Percentiles rank a stretch among this genome's conserved stretches.
phyloP scores from a whole-genome alignment of 192 early-diverging fungal genomes.

The Rhizophagus prolifer region DNA sequence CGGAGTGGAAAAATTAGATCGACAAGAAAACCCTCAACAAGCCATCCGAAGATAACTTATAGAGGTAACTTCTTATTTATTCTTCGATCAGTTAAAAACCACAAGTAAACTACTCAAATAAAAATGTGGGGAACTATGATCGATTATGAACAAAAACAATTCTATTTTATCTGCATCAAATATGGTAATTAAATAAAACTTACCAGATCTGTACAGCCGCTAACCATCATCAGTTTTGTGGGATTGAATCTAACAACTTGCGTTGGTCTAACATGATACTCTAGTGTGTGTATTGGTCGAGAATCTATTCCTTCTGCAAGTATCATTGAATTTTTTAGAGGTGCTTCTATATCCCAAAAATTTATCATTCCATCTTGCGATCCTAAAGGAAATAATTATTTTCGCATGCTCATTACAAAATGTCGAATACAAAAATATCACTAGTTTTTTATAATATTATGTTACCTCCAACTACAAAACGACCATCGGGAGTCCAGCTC shows the following conservation, averaged over 20 bases:
- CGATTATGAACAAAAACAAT: neutral
- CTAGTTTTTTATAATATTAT: neutral
- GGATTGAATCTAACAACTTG: conserved; percentile 73
- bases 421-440: neutral
- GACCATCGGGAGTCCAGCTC: conserved; percentile 70
- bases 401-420: no score
- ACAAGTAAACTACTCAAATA: neutral
- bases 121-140: neutral
- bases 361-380: conserved; percentile 64
- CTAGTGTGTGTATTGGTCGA: conserved; percentile 42
- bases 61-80: neutral
- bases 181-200: conserved; percentile 28
- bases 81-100: conserved; percentile 1
- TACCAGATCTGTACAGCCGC: conserved; percentile 67
- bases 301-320: conserved; percentile 29
- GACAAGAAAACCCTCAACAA: neutral
- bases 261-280: conserved; percentile 52
- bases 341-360: conserved; percentile 61
- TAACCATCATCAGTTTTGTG: conserved; percentile 71
- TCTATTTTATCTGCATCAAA: neutral
- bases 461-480: conserved; percentile 66
- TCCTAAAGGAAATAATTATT: conserved; percentile 38
- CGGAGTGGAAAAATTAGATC: neutral
- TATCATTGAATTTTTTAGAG: conserved; percentile 38
- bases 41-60: neutral